phyloP scores from a whole-genome alignment of 208 protist genomes.

The Trypanosoma melophagium region DNA sequence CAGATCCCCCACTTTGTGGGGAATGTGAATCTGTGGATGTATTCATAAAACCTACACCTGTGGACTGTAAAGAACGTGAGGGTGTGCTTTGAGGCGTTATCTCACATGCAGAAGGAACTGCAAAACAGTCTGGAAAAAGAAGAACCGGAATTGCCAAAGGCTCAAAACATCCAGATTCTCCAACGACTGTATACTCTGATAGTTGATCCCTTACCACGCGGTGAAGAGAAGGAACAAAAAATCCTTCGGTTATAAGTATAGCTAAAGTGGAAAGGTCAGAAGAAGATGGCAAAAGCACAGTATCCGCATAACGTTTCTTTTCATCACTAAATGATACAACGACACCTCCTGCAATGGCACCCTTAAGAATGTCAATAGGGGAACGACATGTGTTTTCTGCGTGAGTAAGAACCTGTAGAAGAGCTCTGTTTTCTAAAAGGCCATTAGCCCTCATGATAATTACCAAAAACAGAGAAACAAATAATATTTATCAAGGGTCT shows the following conservation, averaged over 20 bases:
- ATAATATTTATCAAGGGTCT: too few species aligned
- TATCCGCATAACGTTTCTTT: constrained; percentile 18
- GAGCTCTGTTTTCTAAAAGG: constrained; percentile 56
- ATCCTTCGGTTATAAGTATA: constrained; percentile 50
- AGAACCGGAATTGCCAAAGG: constrained; percentile 54
- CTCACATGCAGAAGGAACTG: constrained; percentile 19
- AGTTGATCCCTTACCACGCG: constrained; percentile 36
- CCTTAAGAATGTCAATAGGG: constrained; percentile 48
- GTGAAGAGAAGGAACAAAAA: constrained; percentile 55
- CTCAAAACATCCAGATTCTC: constrained; percentile 54
- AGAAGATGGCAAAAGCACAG: constrained; percentile 56
- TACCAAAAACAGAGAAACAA: too few species aligned
- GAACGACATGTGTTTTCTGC: constrained; percentile 35
- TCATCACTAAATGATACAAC: constrained; percentile 43
- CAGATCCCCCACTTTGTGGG: not conserved
- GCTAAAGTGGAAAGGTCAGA: constrained; percentile 49
- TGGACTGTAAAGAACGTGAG: not conserved
- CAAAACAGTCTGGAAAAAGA: constrained; percentile 78
- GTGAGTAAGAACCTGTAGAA: constrained; percentile 67
- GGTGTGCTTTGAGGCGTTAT: constrained; percentile 1
- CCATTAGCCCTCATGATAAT: constrained; percentile 13
- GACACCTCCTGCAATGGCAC: constrained; percentile 64
- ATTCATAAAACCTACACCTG: not conserved
- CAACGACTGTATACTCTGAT: constrained; percentile 16
- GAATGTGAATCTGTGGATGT: not conserved